Evolutionary conservation across 2,329 filamentous ascomycete species (phyloP).

Genomic region (Cytospora paraplurivora): DNA sequence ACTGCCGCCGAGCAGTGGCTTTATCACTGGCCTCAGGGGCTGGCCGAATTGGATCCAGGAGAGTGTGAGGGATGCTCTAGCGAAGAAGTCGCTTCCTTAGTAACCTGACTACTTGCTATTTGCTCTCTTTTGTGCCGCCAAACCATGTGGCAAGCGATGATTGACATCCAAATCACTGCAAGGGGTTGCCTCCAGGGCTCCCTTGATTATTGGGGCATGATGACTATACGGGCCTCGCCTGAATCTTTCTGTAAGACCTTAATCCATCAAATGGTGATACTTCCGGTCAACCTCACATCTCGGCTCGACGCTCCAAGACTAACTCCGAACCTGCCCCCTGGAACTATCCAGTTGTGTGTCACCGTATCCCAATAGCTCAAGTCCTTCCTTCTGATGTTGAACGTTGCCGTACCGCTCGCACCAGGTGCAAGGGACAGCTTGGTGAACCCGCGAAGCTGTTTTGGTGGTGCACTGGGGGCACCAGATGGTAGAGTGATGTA

Average conservation of each 20-base stretch:
- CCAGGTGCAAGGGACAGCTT: conserved; percentile 56
- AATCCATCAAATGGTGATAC: conserved; percentile 29
- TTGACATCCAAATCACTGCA: no score
- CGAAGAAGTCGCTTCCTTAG: not conserved
- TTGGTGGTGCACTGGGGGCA: conserved; percentile 43
- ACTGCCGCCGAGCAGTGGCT: conserved; percentile 40
- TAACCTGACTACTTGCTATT: not conserved
- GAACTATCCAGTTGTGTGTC: conserved; percentile 62
- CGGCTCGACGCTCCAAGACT: conserved; percentile 50
- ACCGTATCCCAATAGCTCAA: conserved; percentile 65
- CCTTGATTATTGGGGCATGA: not conserved
- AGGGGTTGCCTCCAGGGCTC: no score
- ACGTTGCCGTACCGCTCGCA: conserved; percentile 49
- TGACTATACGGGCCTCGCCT: not conserved
- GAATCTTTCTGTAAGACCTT: not conserved
- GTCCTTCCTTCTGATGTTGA: conserved; percentile 61
- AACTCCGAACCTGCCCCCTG: conserved; percentile 46
- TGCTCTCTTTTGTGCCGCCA: not conserved
- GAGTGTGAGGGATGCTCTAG: conserved; percentile 36
- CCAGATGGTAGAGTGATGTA: conserved; percentile 49
- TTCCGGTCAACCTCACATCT: conserved; percentile 46
- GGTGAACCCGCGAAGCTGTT: conserved; percentile 63
- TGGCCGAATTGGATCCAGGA: conserved; percentile 44
- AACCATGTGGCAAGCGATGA: not conserved
- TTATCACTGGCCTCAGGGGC: conserved; percentile 41